Evolutionary conservation across 768 basidiomycete genomes (phyloP), one percentile per base, ranked within the genome.

Genomic region (Leccinum obscurum): DNA sequence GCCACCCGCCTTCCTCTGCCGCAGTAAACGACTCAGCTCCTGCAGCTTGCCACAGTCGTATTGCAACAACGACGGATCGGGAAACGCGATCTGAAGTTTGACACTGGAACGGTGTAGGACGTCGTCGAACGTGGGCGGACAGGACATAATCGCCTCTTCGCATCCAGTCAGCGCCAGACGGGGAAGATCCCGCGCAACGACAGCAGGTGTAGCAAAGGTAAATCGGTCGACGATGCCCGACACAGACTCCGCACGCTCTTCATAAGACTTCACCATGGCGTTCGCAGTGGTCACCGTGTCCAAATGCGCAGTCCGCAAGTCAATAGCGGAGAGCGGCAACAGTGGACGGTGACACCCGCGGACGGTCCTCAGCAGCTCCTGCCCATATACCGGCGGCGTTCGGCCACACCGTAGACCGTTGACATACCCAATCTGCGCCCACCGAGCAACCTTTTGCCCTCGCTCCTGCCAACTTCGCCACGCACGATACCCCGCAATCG

Each of bases 1-100:
- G 0, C 94, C 93, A 6, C 86, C 93, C 0, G 86, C 84, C 70
- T 95, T 93, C 74, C 86, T 90, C 72, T 91, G 85, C 50, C 92
- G 85, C 10, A 98, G 79, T 28, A 98, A 78, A 26, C 77, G 77
- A n/a, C 86, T 83, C 8, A 98, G 83, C 58, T 87, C 83, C 68
- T 97, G 95, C 13, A 98, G 82, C 70, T 98, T 98, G 50, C 95
- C 95, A 68, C 95, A 97, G 72, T 98, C 95, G 71, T 94, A 97
- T 70, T 97, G 95, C 7, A 97, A 80, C 34, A 96, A 80, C 4
- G 88, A 92, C 0, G 89, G 85, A 65, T 95, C 92, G 0, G 95
- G 95, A 72, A 98, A 97, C 2, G 93, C 95, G 56, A 98, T 93
- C 66, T 94, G 92, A 32, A 93, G 80, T 70, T 92, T 93, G 64